Evolutionary conservation across 2,329 filamentous ascomycete species (phyloP).

Genomic region (Trichoderma endophyticum): DNA sequence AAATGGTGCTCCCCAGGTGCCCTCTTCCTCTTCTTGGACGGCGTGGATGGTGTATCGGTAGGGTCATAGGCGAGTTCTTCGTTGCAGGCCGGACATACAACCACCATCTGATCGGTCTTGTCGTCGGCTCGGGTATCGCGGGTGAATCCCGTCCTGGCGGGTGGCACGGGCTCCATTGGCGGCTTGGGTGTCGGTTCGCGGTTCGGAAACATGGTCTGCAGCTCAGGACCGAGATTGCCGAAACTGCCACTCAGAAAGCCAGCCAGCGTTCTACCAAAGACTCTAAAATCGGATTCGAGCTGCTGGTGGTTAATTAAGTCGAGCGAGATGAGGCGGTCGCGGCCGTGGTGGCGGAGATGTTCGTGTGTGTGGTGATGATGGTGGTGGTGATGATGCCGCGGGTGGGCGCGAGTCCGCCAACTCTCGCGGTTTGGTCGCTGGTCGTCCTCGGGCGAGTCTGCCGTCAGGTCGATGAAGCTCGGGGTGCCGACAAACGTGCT

Average conservation of each 20-base stretch:
- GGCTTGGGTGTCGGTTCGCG: slow-evolving; percentile 40
- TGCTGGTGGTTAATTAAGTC: slow-evolving; percentile 26
- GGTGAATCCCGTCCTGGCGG: slow-evolving; percentile 74
- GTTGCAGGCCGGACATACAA: slow-evolving; percentile 84
- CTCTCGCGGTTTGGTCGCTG: slow-evolving; percentile 15
- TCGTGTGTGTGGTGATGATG: background rate
- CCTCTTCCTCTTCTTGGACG: slow-evolving; percentile 42
- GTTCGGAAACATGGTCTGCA: slow-evolving; percentile 20
- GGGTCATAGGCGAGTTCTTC: slow-evolving; percentile 77
- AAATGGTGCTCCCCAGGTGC: slow-evolving; percentile 73
- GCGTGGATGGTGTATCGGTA: slow-evolving; percentile 30
- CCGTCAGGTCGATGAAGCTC: slow-evolving; percentile 52
- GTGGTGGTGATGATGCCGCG: slow-evolving; percentile 20
- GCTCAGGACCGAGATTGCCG: slow-evolving; percentile 31
- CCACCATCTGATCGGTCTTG: slow-evolving; percentile 62
- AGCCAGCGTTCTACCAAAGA: slow-evolving; percentile 27
- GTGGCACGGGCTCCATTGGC: slow-evolving; percentile 60
- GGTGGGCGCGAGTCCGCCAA: slow-evolving; percentile 17
- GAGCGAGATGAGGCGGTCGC: slow-evolving; percentile 25
- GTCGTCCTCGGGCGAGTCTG: slow-evolving; percentile 41
- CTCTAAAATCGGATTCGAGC: slow-evolving; percentile 22
- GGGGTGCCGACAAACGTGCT: slow-evolving; percentile 38
- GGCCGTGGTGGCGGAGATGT: slow-evolving; percentile 9
- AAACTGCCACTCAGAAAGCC: slow-evolving; percentile 27
- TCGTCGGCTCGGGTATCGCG: slow-evolving; percentile 53